Conservation (phyloP, 2,329 filamentous ascomycete species). For the Massarina eburnea region DNA sequence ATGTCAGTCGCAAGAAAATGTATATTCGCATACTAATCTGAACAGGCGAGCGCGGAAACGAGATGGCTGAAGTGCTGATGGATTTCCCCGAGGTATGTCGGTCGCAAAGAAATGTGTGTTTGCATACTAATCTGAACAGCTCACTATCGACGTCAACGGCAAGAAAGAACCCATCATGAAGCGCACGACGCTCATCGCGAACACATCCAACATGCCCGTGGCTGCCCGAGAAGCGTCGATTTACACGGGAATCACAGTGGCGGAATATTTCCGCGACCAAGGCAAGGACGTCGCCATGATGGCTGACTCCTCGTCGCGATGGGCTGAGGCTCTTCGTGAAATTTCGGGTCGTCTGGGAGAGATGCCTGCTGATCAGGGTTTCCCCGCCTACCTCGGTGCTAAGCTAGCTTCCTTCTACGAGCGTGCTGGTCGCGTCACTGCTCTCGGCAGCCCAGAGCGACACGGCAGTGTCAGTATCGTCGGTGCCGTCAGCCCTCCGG, state of each 20-base stretch:
- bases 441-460: slow-evolving; percentile 85
- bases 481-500: slow-evolving; percentile 92
- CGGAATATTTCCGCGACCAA: slow-evolving; percentile 96
- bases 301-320: slow-evolving; percentile 97
- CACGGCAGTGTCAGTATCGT: slow-evolving; percentile 95
- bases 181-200: slow-evolving; percentile 96
- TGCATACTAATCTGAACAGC: slow-evolving; percentile 46
- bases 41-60: slow-evolving; percentile 88
- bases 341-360: slow-evolving; percentile 98
- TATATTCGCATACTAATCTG: background rate
- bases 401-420: slow-evolving; percentile 99
- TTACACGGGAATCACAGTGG: slow-evolving; percentile 70
- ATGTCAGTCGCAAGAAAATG: too few species aligned
- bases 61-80: slow-evolving; percentile 99
- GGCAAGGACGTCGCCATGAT: slow-evolving; percentile 99
- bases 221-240: slow-evolving; percentile 98
- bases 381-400: slow-evolving; percentile 93
- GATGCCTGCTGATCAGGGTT: slow-evolving; percentile 99
- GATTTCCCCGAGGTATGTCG: slow-evolving; percentile 82
- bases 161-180: slow-evolving; percentile 99
- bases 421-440: slow-evolving; percentile 83
- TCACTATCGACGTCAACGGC: slow-evolving; percentile 90
- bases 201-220: slow-evolving; percentile 99
- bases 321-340: slow-evolving; percentile 98
- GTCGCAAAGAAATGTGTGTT: slow-evolving; percentile 2